Evolutionary conservation across 768 basidiomycete genomes (phyloP).

Genomic region (Russula ochroleuca): DNA sequence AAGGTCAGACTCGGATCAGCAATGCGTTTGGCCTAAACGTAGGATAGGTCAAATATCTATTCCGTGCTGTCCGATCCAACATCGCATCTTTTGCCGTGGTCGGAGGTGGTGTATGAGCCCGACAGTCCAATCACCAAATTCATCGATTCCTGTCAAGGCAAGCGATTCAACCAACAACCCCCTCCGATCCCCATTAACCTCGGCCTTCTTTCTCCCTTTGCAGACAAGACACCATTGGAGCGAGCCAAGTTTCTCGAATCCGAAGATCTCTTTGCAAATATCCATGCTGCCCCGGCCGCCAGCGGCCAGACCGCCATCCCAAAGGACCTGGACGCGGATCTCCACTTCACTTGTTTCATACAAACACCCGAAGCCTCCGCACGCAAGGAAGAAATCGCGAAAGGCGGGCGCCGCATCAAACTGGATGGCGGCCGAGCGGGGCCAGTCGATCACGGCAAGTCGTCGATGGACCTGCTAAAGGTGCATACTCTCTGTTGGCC

Average conservation of each 20-base stretch:
- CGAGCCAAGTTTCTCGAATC: conserved; percentile 72
- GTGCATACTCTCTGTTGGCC: conserved; percentile 34
- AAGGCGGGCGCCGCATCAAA: conserved; percentile 53
- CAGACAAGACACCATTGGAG: conserved; percentile 66
- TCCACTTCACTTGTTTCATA: conserved; percentile 89
- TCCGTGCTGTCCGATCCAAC: background rate
- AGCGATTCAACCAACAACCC: conserved; percentile 4
- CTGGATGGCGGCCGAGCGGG: conserved; percentile 76
- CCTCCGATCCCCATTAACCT: background rate
- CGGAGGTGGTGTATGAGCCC: conserved; percentile 52
- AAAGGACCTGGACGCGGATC: conserved; percentile 56
- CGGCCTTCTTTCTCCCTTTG: background rate
- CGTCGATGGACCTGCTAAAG: conserved; percentile 52
- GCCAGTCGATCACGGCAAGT: conserved; percentile 74
- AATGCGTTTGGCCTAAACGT: conserved; percentile 58
- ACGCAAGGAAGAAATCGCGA: conserved; percentile 31
- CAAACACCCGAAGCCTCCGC: conserved; percentile 49
- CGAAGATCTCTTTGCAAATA: conserved; percentile 68
- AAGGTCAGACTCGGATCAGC: conserved; percentile 32
- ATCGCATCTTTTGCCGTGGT: conserved; percentile 39
- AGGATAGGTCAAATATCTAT: conserved; percentile 28
- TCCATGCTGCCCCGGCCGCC: conserved; percentile 66
- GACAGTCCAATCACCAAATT: conserved; percentile 61
- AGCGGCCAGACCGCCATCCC: conserved; percentile 68
- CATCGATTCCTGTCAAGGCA: conserved; percentile 60